Conservation (phyloP, 306 rosid species). For the Ormosia semicastrata region DNA sequence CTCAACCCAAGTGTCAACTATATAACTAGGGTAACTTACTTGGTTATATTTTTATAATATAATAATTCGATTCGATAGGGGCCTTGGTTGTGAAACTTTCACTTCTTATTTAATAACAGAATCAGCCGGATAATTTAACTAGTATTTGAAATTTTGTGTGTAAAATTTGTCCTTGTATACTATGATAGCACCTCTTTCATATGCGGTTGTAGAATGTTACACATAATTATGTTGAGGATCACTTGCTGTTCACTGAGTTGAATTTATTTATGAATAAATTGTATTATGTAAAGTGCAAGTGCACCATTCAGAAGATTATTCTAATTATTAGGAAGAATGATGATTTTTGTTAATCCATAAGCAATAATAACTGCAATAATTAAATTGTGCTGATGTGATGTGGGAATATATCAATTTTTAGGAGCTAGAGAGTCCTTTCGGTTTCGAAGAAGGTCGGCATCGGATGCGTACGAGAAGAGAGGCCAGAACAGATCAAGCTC, state of each 20-base stretch:
- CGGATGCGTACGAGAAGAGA: conserved; percentile 70
- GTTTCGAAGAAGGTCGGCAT: conserved; percentile 65
- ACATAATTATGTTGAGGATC: background rate
- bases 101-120: background rate
- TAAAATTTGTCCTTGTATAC: background rate
- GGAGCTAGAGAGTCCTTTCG: conserved; percentile 73
- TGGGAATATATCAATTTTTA: background rate
- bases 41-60: background rate
- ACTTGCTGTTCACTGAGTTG: background rate
- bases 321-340: background rate
- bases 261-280: background rate
- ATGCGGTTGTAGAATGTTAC: background rate
- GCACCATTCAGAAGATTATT: background rate
- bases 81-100: background rate
- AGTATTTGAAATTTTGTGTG: background rate
- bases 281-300: background rate
- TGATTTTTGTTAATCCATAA: background rate
- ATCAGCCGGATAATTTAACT: background rate
- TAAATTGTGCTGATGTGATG: background rate
- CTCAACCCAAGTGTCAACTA: conserved; percentile 19
- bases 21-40: background rate
- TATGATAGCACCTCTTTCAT: background rate
- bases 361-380: background rate
- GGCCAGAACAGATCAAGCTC: conserved; percentile 48
- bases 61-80: background rate